These are phyloP conservation scores for Fraxinus cuspidata DNA, from an alignment of 257 asterid species.

Conservation along the genomic window DNA sequence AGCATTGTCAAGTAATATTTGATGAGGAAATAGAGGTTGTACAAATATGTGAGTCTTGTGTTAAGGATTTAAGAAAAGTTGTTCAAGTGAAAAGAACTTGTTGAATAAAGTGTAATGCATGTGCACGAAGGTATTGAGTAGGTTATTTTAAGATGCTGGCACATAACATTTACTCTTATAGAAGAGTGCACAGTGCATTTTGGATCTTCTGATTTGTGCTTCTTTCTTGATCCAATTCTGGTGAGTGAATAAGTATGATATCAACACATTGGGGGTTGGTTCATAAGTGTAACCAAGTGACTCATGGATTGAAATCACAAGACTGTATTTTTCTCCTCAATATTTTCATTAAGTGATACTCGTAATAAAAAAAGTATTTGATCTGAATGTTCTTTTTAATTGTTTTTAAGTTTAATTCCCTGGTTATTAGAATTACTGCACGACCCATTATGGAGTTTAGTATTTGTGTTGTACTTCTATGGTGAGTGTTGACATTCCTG, in stretches of 20 bases:
- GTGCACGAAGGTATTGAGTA: conserved; percentile 3
- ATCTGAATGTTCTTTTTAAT: not conserved
- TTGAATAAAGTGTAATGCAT: conserved; percentile 19
- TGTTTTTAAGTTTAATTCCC: not conserved
- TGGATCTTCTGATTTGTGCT: not conserved
- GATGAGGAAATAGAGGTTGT: not conserved
- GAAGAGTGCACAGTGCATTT: conserved; percentile 9
- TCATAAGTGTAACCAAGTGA: not conserved
- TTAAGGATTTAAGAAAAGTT: not conserved
- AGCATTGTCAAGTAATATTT: conserved; percentile 7
- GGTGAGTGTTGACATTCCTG: not conserved
- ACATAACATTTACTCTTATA: conserved; percentile 2
- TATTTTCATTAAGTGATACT: not conserved
- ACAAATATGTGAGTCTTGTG: not conserved
- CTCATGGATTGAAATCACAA: not conserved
- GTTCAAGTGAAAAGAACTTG: not conserved
- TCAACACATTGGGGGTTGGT: not conserved
- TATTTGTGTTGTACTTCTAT: not conserved
- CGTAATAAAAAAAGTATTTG: not conserved
- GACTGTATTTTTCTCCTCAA: not conserved
- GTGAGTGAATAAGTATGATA: not conserved
- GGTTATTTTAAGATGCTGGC: not conserved
- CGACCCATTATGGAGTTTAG: not conserved
- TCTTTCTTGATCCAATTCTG: conserved; percentile 16
- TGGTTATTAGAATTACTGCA: conserved; percentile 12